Base-by-base conservation (phyloP, 306 rosid species). In the Pyrus pyrifolia region DNA sequence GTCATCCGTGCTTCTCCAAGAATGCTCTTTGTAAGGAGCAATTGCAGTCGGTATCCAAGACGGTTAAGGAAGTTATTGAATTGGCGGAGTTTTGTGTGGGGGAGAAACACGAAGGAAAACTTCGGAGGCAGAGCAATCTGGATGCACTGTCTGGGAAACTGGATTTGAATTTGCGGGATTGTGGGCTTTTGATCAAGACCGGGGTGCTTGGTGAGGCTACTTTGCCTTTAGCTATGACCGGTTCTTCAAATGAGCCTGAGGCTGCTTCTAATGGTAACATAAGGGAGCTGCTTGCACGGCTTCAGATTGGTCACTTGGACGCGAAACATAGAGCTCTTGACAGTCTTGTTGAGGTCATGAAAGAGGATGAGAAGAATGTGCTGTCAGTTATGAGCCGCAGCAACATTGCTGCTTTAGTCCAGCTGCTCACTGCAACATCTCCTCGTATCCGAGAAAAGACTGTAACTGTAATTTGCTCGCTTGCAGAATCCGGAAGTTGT, bases 1-100 rank as follows among this genome's bases (percentile, higher is more conserved):
- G 93, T 89, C 99, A 95, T 76, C 99, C 99, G 27, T 95, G 91
- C 79, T 95, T 95, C 91, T 89, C 90, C 46, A 95, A 89, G 85
- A 95, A 92, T 73, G 82, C 93, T 31, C 93, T 95, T 17, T 95
- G 97, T 79, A 89, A 86, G 88, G 99, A 95, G 87, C 99, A 92
- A 51, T 76, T 95, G 91, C 97, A 88, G 77, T 93, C 96, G 0
- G 93, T 92, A 70, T 87, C 93, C 3, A 85, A 83, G 73, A 83
- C 96, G 11, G 71, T 95, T 70, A 76, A 68, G 67, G 97, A 89
- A 7, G 86, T 79, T 0, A 79, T 83, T 66, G 86, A 85, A 73
- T 87, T 90, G 82, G 93, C 97, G 1, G 97, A 91, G 72, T 74
- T 83, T 11, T 95, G 99, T 78, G 60, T 87, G 77, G 82, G 68